Evolutionary conservation across 108 stramenopile genomes (phyloP).

Genomic region (Skeletonema potamos): DNA sequence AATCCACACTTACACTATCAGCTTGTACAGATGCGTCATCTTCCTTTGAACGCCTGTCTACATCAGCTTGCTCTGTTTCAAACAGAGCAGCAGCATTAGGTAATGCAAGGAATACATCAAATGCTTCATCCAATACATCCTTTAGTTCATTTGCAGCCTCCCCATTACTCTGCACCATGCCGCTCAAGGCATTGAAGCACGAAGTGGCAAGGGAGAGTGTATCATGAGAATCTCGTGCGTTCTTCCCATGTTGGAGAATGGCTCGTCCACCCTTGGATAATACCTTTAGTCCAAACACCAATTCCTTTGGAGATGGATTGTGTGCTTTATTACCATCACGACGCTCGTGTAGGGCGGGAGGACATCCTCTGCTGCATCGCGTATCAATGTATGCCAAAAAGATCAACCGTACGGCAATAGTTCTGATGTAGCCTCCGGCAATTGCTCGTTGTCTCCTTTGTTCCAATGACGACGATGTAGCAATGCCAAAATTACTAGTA

Average conservation of each 20-base stretch:
- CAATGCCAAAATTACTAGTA: background rate
- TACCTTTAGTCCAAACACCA: constrained; percentile 41
- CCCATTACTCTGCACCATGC: constrained; percentile 25
- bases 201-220: constrained; percentile 25
- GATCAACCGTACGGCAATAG: constrained; percentile 37
- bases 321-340: background rate
- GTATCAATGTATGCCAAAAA: constrained; percentile 46
- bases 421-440: constrained; percentile 38
- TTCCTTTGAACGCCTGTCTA: background rate
- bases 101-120: constrained; percentile 28
- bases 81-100: constrained; percentile 39
- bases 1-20: background rate
- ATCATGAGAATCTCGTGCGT: constrained; percentile 32
- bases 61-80: constrained; percentile 1
- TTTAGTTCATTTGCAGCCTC: constrained; percentile 23
- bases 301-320: constrained; percentile 19
- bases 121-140: constrained; percentile 43
- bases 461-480: constrained; percentile 20
- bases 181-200: constrained; percentile 28
- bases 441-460: constrained; percentile 24
- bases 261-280: constrained; percentile 38
- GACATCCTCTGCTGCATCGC: constrained; percentile 20
- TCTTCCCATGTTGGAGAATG: constrained; percentile 26
- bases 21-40: background rate
- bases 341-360: constrained; percentile 9